Percentiles rank a stretch among this genome's conserved stretches.
These are phyloP conservation scores for Verticillium zaregamsianum DNA, from an alignment of 2,329 filamentous ascomycete species.

Conservation along the genomic window DNA sequence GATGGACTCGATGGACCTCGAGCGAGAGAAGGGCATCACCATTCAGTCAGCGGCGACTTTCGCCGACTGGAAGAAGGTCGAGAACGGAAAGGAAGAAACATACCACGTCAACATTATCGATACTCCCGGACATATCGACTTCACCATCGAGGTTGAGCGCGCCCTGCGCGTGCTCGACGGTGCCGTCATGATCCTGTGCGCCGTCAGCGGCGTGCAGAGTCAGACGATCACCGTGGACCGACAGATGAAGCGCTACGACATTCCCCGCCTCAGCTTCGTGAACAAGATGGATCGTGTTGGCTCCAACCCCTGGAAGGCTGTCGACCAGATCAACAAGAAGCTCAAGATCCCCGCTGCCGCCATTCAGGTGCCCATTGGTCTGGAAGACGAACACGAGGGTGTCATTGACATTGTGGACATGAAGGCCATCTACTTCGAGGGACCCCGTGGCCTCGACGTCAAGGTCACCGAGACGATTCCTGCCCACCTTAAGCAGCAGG, in stretches of 20 bases:
- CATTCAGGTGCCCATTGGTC: conserved; percentile 89
- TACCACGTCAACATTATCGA: conserved; percentile 99
- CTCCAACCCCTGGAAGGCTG: conserved; percentile 94
- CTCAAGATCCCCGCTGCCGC: conserved; percentile 90
- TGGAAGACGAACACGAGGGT: conserved; percentile 86
- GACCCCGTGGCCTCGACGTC: conserved; percentile 73
- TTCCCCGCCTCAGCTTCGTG: conserved; percentile 91
- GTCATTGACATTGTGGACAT: conserved; percentile 90
- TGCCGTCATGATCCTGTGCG: conserved; percentile 97
- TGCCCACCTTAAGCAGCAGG: conserved; percentile 69
- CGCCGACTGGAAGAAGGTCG: conserved; percentile 91
- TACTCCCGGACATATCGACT: conserved; percentile 97
- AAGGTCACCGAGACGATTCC: conserved; percentile 77
- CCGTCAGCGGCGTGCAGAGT: conserved; percentile 93
- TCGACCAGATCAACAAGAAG: conserved; percentile 97
- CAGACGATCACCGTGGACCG: conserved; percentile 98
- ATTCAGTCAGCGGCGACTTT: conserved; percentile 98
- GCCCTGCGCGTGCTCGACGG: conserved; percentile 92
- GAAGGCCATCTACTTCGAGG: conserved; percentile 91
- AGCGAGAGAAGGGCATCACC: conserved; percentile 97
- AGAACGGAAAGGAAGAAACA: conserved; percentile 77
- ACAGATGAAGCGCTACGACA: conserved; percentile 98
- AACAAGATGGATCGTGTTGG: conserved; percentile 99
- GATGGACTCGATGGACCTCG: conserved; percentile 99
- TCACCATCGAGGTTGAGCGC: conserved; percentile 97